A percentile compares a stretch with the other conserved stretches of the same genome.
phyloP scores from a whole-genome alignment of 83 land plant genomes.

The Picea engelmannii region DNA sequence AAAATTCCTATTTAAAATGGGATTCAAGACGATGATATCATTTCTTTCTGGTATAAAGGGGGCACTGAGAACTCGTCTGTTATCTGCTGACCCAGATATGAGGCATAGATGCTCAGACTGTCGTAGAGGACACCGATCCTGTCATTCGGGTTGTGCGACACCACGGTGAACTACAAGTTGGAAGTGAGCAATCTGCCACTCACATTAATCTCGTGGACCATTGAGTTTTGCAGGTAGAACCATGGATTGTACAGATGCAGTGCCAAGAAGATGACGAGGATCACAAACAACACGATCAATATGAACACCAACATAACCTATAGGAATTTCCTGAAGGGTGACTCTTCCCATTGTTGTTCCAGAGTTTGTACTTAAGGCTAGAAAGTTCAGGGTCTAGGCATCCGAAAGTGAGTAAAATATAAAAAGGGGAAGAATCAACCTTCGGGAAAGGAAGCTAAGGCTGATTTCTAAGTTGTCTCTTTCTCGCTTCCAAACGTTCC shows the following conservation, averaged over 20 bases:
- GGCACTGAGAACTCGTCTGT: conserved; percentile 24
- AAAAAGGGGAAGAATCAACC: too few relatives aligned
- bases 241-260: conserved; percentile 45
- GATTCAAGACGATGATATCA: conserved; percentile 10
- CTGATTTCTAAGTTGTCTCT: too few relatives aligned
- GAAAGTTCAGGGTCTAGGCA: too few relatives aligned
- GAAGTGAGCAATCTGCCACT: conserved; percentile 4
- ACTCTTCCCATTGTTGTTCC: too few relatives aligned
- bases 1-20: background rate
- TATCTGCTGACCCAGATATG: too few relatives aligned
- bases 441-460: too few relatives aligned
- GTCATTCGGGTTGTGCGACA: conserved; percentile 39
- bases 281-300: conserved; percentile 22
- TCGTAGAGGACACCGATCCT: conserved; percentile 22
- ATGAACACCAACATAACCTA: conserved; percentile 9
- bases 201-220: conserved; percentile 44
- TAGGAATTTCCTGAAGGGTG: background rate
- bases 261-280: conserved; percentile 31
- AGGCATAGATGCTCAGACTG: too few relatives aligned
- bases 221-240: conserved; percentile 56
- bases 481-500: too few relatives aligned
- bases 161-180: too few relatives aligned
- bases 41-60: conserved; percentile 20
- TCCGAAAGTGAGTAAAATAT: too few relatives aligned
- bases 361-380: too few relatives aligned